Evolutionary conservation across 208 protist species (phyloP).

Genomic region (Leishmania amazonensis): DNA sequence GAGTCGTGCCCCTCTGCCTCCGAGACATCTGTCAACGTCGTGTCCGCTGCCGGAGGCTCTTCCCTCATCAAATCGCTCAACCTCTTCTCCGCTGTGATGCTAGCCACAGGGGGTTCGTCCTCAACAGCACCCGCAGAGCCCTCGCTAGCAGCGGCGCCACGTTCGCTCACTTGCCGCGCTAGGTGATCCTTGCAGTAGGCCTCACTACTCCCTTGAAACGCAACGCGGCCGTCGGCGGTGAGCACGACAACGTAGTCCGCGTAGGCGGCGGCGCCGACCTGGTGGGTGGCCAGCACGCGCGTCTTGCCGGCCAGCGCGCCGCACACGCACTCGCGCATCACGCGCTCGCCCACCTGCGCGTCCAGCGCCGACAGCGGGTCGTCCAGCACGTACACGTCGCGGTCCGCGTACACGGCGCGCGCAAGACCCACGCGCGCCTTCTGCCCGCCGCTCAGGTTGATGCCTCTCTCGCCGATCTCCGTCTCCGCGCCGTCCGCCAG

Average conservation of each 20-base stretch:
- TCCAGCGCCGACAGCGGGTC: conserved; percentile 94
- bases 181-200: background rate
- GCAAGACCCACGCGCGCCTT: conserved; percentile 78
- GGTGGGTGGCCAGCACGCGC: conserved; percentile 93
- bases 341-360: conserved; percentile 66
- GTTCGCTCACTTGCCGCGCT: background rate
- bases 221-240: conserved; percentile 50
- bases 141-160: background rate
- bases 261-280: conserved; percentile 78
- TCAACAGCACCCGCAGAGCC: no score
- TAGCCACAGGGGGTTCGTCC: background rate
- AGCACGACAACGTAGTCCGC: conserved; percentile 87
- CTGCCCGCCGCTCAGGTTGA: conserved; percentile 85
- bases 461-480: conserved; percentile 83
- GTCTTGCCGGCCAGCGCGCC: conserved; percentile 79
- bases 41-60: background rate
- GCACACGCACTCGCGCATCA: conserved; percentile 57
- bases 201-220: conserved; percentile 32
- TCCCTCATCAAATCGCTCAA: background rate
- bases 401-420: conserved; percentile 78
- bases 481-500: conserved; percentile 86
- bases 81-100: background rate
- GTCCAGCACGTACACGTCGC: conserved; percentile 89
- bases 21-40: background rate
- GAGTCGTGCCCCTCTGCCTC: background rate